phyloP scores from a whole-genome alignment of 257 asterid genomes.

The Cordia subcordata region DNA sequence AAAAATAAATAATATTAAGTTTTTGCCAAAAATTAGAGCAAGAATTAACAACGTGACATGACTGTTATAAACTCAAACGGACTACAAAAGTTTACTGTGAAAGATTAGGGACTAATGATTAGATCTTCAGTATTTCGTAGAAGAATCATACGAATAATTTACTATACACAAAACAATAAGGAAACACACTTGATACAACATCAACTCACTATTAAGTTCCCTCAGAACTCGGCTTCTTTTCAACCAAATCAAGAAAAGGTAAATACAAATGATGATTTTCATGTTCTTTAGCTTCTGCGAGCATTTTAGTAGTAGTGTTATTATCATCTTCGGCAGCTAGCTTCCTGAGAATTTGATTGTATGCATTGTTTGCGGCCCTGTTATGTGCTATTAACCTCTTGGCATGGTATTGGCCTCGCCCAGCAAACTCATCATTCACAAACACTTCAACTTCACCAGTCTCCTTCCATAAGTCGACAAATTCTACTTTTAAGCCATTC shows the following conservation, averaged over 20 bases:
- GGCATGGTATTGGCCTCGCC: constrained; percentile 23
- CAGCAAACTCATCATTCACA: constrained; percentile 19
- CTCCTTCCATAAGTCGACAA: constrained; percentile 35
- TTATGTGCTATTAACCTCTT: constrained; percentile 31
- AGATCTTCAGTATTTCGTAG: no score
- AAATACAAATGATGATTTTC: not conserved
- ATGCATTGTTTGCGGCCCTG: constrained; percentile 43
- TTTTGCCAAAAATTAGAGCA: no score
- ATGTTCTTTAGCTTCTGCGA: not conserved
- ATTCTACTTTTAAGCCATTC: not conserved
- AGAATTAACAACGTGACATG: no score
- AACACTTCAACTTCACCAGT: constrained; percentile 28
- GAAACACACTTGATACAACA: no score
- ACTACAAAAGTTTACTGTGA: no score
- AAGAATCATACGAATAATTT: no score
- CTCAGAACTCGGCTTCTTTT: no score
- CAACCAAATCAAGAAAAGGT: not conserved
- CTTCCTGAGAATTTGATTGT: not conserved
- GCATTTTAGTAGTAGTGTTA: not conserved
- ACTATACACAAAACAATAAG: no score
- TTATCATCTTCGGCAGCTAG: not conserved
- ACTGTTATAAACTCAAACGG: no score
- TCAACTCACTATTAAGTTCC: no score
- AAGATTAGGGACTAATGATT: no score
- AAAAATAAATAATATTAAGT: no score